Conservation (phyloP, 1,284 basidiomycete species). For the Singerocomus rubriflavus region DNA sequence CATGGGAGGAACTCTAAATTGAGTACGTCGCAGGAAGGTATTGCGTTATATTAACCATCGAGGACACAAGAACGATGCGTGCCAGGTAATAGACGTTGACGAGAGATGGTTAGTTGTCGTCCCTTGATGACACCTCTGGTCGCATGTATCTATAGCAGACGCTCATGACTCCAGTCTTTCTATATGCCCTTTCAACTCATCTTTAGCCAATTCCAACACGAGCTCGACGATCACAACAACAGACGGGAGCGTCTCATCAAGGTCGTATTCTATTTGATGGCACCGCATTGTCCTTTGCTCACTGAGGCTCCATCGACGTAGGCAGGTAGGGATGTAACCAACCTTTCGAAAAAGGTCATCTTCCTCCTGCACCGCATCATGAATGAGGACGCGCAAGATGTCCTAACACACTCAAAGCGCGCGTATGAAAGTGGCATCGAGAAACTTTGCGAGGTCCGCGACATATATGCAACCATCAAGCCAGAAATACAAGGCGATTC, state of each 20-base stretch:
- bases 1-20: too few relatives aligned
- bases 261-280: constrained; percentile 38
- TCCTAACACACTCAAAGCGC: constrained; percentile 31
- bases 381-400: constrained; percentile 45
- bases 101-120: constrained; percentile 41
- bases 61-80: too few relatives aligned
- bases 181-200: constrained; percentile 30
- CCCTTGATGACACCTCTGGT: constrained; percentile 65
- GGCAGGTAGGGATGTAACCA: constrained; percentile 85
- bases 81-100: too few relatives aligned
- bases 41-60: too few relatives aligned
- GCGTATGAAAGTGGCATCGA: constrained; percentile 57
- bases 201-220: constrained; percentile 62
- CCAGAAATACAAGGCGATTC: constrained; percentile 65
- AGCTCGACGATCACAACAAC: constrained; percentile 75
- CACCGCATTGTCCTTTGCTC: constrained; percentile 2
- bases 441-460: constrained; percentile 72
- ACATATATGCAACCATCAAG: constrained; percentile 60
- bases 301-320: constrained; percentile 27
- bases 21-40: too few relatives aligned
- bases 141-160: constrained; percentile 28
- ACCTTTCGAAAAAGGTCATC: constrained; percentile 92
- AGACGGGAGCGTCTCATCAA: constrained; percentile 82
- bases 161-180: background rate
- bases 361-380: constrained; percentile 86